Evolutionary conservation across 2,329 filamentous ascomycete genomes (phyloP), one percentile per base, ranked within the genome.

Genomic region (Sporothrix curviconia): DNA sequence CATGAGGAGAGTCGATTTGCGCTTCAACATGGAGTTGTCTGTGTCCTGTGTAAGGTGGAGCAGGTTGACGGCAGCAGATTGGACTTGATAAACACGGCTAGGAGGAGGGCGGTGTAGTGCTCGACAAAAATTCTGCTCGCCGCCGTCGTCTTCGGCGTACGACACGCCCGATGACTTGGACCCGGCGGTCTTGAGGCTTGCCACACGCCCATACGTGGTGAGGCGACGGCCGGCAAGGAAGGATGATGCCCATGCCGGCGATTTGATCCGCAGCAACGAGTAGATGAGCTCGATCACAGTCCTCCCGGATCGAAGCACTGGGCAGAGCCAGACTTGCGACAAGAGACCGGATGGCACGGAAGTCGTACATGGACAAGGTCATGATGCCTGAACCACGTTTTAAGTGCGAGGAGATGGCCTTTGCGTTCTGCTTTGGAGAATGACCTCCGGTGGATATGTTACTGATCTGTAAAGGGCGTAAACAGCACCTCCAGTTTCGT

Each of bases 191-290:
- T 89, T 90, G 53, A 97, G 75, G 60, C 90, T 94, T 7, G 90
- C 85, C 37, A 97, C 92, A 65, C 95, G 83, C n/a, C 92, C 92
- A 69, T 99, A 99, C 0, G 94, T 99, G 0, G 95, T 99, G 47
- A 99, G 77, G 59, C 95, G 81, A 63, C 94, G 83, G 7, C 94
- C 95, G 36, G 95, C 94, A 47, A 99, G 80, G 69, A 96, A 99
- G 0, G 92, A 95, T 0, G 90, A 92, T 7, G 94, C 95, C 94
- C 94, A 99, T 8, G 91, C 86, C 43, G 94, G 85, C 59, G 92
- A 87, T 65, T 97, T 97, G 67, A 99, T 96, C 36, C 92, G 85
- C 53, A 99, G 72, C 3, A 86, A 69, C 0, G 79, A 79, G 66
- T 95, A 96, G 17, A 99, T 73, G 12, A 99, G 76, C 69, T 99